A percentile compares a stretch with the other conserved stretches of the same genome.
These are phyloP conservation scores for Picochlorum sp. DNA, from an alignment of 139 green algal genomes.

Conservation along the genomic window DNA sequence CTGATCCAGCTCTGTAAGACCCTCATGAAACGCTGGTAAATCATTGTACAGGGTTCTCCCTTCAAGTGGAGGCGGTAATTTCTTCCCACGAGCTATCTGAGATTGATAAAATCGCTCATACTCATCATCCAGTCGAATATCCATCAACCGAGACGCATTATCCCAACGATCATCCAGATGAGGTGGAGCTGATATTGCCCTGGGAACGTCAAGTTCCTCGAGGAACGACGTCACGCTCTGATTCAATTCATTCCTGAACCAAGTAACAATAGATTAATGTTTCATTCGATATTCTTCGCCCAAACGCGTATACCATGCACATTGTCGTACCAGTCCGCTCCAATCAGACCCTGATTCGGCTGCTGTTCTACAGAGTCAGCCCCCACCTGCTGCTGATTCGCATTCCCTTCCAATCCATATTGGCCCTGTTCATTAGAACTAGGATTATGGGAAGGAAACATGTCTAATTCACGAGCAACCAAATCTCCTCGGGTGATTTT, in stretches of 20 bases:
- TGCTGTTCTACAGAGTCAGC: too few species aligned
- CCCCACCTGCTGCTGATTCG: too few species aligned
- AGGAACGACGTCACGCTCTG: conserved; percentile 58
- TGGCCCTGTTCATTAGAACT: too few species aligned
- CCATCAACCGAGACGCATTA: conserved; percentile 14
- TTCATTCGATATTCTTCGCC: too few species aligned
- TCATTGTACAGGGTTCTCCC: conserved; percentile 65
- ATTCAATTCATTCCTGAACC: conserved; percentile 43
- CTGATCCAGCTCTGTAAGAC: conserved; percentile 15
- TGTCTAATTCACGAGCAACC: too few species aligned
- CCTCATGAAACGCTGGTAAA: conserved; percentile 27
- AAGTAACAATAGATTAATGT: too few species aligned
- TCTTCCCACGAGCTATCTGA: conserved; percentile 49
- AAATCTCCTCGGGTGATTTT: too few species aligned
- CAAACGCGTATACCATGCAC: conserved; percentile 18
- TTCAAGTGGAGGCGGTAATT: conserved; percentile 75
- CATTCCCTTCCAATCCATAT: too few species aligned
- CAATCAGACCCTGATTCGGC: too few species aligned
- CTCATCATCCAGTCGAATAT: conserved; percentile 81
- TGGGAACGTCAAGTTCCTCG: conserved; percentile 69
- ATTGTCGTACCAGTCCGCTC: too few species aligned
- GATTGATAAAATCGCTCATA: conserved; percentile 65
- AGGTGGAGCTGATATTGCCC: conserved; percentile 70
- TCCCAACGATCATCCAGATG: conserved; percentile 63
- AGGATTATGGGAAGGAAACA: too few species aligned